A percentile compares a stretch with the other conserved stretches of the same genome.
Evolutionary conservation across 148 eudicot species (phyloP).

Genomic region (Rhododendron ferrugineum): DNA sequence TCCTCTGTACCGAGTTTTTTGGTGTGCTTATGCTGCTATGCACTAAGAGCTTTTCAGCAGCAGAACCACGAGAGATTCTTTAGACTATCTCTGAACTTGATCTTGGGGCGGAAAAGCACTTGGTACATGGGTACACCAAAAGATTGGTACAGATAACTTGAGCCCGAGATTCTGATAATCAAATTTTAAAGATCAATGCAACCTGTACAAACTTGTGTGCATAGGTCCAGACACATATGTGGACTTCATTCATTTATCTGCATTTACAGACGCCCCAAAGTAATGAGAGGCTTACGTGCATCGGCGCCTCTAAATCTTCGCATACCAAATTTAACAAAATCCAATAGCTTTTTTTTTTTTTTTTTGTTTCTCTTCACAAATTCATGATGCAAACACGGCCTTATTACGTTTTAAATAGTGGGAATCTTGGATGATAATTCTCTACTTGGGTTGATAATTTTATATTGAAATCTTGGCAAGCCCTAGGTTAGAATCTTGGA

Average conservation of each 20-base stretch:
- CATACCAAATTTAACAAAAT: background rate
- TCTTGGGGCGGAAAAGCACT: too few relatives aligned
- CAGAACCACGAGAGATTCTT: too few relatives aligned
- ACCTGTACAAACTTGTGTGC: background rate
- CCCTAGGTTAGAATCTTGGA: constrained; percentile 4
- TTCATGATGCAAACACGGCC: background rate
- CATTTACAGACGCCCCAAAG: background rate
- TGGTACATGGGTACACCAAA: too few relatives aligned
- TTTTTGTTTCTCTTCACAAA: background rate
- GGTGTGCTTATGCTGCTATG: background rate
- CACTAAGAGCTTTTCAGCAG: background rate
- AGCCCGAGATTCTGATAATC: background rate
- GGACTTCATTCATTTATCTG: background rate
- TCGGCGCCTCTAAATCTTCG: background rate
- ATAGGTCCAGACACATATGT: background rate
- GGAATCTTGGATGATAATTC: too few relatives aligned
- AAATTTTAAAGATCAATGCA: background rate
- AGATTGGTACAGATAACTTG: too few relatives aligned
- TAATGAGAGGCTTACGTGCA: background rate
- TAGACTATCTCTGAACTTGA: too few relatives aligned
- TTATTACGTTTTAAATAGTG: background rate
- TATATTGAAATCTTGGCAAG: constrained; percentile 9
- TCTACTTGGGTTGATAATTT: background rate
- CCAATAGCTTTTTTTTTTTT: background rate
- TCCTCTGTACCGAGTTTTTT: background rate